Base-by-base conservation (phyloP, 768 basidiomycete species). In the Phlegmacium glaucopus region DNA sequence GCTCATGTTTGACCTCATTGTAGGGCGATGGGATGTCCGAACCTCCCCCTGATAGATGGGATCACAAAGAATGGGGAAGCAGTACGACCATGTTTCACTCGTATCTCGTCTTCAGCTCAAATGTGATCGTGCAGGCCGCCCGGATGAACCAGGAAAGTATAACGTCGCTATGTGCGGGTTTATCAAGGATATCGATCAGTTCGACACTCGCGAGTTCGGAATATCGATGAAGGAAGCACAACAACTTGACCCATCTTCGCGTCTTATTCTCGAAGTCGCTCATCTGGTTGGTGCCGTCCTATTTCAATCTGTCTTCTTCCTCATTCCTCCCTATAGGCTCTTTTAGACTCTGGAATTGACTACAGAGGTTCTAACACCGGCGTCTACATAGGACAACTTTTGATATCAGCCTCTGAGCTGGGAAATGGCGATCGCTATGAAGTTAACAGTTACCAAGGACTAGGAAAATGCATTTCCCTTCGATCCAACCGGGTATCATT, bases 281-380 rank as follows among this genome's bases (percentile, higher is more conserved):
- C 22, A 22, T 5, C 22, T 22, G 22, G 22, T 22, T 22, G 3
- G 22, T 22, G 22, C 5, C 5, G 22, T 22, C 3, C 2, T 22
- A 22, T 22, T 22, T 22, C 22, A 22, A 22, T 22, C 5, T 22
- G 22, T 3, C 22, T 5, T 22, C 22, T 22, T 62, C 46, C 58
- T 70, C 16, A 52, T 71, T n/a, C 9, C 63, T 50, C 60, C 0
- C 70, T 72, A 45, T 54, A 65, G 32, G 67, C 67, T 9, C 60
- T 76, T 9, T 60, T 70, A 37, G 74, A 76, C 53, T 71, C 73
- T 1, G 74, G 72, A 4, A 67, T 75, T 17, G 66, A 74, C 46
- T 74, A 72, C 50, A 56, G 72, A 27, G 66, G 65, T n/a, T 53
- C 55, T 16, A 37, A 67, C 9, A 63, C 74, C 9, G 73, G 74